Evolutionary conservation across 2,329 filamentous ascomycete genomes (phyloP), one percentile per base, ranked within the genome.

Genomic region (Cladophialophora exuberans): DNA sequence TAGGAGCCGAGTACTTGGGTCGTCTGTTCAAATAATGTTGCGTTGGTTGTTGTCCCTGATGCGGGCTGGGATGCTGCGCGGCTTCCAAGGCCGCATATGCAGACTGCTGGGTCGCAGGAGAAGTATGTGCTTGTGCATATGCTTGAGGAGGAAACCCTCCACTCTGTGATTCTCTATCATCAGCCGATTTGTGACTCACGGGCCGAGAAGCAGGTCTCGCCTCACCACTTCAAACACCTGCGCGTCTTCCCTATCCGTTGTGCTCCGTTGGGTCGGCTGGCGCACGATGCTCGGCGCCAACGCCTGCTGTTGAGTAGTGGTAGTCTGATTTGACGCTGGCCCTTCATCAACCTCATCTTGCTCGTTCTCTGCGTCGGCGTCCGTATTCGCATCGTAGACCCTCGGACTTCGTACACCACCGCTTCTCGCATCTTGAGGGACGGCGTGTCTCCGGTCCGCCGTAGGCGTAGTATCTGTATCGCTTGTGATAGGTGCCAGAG

Each of bases 201-300:
- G 71, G 64, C 73, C 73, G 58, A 70, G 69, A 65, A 73, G 70
- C 53, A 73, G 69, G 67, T 76, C 73, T 67, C 71, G 73, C 71
- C 75, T 74, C 74, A 77, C 75, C 74, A 77, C 73, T 62, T 77
- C 73, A 65, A 73, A 73, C 38, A 73, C 69, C 48, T 69, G 69
- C 36, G 67, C 72, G 58, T 72, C 62, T 60, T 74, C 74, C 55
- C 72, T 68, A 64, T 66, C 59, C 33, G 54, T 59, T 49, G 49
- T 46, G 47, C 46, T 56, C 23, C 35, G 49, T 42, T 46, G 46
- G 10, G 47, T 53, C 15, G 45, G 55, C 42, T 52, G 55, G 46
- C 56, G 62, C n/a, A 64, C 62, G n/a, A 57, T 54, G 43, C 48
- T 59, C 15, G 51, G 45, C 23, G 48, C 46, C n/a, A 41, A 52